phyloP scores from a whole-genome alignment of 2,329 filamentous ascomycete genomes.

The Escovopsis weberi region DNA sequence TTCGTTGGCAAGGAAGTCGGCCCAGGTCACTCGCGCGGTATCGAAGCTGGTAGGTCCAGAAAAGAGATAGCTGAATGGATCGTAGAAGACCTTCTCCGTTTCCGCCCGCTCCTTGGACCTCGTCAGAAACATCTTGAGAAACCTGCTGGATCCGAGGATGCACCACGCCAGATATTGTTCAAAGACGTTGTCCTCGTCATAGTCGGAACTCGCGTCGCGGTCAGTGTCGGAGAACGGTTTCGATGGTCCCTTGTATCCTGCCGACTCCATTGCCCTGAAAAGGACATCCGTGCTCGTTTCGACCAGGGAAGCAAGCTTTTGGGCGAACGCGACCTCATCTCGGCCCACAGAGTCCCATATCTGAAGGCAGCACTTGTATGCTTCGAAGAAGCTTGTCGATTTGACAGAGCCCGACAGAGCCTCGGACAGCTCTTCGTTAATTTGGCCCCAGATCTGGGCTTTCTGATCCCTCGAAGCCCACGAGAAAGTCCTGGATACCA shows the following conservation, averaged over 20 bases:
- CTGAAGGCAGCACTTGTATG: constrained; percentile 24
- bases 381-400: constrained; percentile 24
- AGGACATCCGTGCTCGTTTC: constrained; percentile 5
- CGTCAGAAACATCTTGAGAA: constrained; percentile 15
- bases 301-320: constrained; percentile 18
- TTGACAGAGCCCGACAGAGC: constrained; percentile 18
- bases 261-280: no score
- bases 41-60: constrained; percentile 4
- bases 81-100: constrained; percentile 11
- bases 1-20: constrained; percentile 21
- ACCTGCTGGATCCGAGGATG: constrained; percentile 17
- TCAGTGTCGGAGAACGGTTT: constrained; percentile 8
- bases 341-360: constrained; percentile 25
- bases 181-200: constrained; percentile 13
- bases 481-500: constrained; percentile 20
- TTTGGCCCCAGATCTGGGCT: constrained; percentile 17
- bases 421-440: constrained; percentile 19
- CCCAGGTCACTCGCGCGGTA: constrained; percentile 14
- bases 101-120: constrained; percentile 11
- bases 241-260: not conserved
- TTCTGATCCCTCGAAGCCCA: constrained; percentile 20
- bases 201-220: constrained; percentile 8
- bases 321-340: constrained; percentile 15
- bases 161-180: constrained; percentile 22
- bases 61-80: no score